A percentile compares a stretch with the other conserved stretches of the same genome.
Evolutionary conservation across 164 flowering plant genomes (phyloP).

Genomic region (Hamamelis virginiana): DNA sequence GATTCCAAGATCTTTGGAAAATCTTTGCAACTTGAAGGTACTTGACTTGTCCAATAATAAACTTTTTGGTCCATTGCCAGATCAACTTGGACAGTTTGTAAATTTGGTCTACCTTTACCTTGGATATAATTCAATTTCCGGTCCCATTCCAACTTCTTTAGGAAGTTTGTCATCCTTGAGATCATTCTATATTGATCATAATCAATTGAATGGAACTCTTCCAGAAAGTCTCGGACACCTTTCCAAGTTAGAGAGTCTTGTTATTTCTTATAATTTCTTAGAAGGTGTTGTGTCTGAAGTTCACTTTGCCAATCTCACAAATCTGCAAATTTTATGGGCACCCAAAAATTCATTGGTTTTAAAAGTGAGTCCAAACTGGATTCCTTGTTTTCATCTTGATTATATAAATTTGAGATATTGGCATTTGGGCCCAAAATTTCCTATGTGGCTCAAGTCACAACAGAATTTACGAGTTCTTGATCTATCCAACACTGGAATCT

Average conservation of each 20-base stretch:
- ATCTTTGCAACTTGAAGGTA: too few relatives aligned
- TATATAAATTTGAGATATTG: background rate
- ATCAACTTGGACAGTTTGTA: too few relatives aligned
- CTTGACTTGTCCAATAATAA: too few relatives aligned
- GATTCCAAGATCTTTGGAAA: too few relatives aligned
- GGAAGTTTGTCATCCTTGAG: too few relatives aligned
- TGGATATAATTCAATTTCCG: background rate
- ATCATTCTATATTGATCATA: too few relatives aligned
- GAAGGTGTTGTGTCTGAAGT: background rate
- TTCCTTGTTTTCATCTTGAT: slow-evolving; percentile 13
- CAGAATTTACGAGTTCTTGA: slow-evolving; percentile 12
- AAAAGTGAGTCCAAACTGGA: slow-evolving; percentile 6
- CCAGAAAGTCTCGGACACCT: slow-evolving; percentile 10
- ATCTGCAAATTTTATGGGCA: background rate
- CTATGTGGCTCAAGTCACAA: too few relatives aligned
- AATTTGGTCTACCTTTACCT: background rate
- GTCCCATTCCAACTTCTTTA: too few relatives aligned
- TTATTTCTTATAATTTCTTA: background rate
- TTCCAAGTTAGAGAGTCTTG: background rate
- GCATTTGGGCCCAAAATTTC: slow-evolving; percentile 12
- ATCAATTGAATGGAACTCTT: too few relatives aligned
- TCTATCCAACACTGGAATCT: slow-evolving; percentile 15
- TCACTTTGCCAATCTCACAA: slow-evolving; percentile 9
- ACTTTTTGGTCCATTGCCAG: too few relatives aligned
- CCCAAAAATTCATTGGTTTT: slow-evolving; percentile 1